These are phyloP conservation scores for Calonectria pseudoreteaudii DNA, from an alignment of 2,329 filamentous ascomycete genomes.

Conservation along the genomic window DNA sequence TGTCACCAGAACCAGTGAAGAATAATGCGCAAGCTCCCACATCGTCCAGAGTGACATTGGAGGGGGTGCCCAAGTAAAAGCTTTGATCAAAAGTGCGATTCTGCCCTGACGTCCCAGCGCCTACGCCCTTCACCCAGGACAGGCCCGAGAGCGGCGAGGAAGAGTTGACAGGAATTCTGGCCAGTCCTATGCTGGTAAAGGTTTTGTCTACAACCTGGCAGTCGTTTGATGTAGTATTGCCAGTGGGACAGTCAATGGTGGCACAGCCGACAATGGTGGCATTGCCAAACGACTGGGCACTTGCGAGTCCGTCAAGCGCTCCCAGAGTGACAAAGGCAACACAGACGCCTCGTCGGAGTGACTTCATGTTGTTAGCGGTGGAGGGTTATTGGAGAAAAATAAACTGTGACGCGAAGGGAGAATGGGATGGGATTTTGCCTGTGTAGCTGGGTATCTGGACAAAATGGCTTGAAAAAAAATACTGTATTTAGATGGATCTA, in stretches of 20 bases:
- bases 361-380: not conserved
- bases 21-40: constrained; percentile 22
- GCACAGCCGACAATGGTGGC: constrained; percentile 21
- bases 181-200: constrained; percentile 13
- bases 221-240: not conserved
- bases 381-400: not conserved
- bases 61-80: constrained; percentile 25
- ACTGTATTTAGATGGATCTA: not conserved
- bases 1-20: constrained; percentile 10
- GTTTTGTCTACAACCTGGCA: constrained; percentile 19
- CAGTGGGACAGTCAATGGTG: constrained; percentile 13
- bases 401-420: not conserved
- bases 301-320: not conserved
- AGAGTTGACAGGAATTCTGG: constrained; percentile 6
- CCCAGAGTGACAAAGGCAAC: not conserved
- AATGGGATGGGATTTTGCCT: not conserved
- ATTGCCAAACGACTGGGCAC: not conserved
- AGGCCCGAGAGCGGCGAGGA: constrained; percentile 7
- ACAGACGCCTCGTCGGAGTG: not conserved
- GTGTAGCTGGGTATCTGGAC: not conserved
- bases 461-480: not conserved
- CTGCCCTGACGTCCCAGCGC: not conserved
- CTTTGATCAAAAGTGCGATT: constrained; percentile 2
- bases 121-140: constrained; percentile 21
- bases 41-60: not conserved